Evolutionary conservation across 2,329 filamentous ascomycete genomes (phyloP).

Genomic region (Botrytis deweyae): DNA sequence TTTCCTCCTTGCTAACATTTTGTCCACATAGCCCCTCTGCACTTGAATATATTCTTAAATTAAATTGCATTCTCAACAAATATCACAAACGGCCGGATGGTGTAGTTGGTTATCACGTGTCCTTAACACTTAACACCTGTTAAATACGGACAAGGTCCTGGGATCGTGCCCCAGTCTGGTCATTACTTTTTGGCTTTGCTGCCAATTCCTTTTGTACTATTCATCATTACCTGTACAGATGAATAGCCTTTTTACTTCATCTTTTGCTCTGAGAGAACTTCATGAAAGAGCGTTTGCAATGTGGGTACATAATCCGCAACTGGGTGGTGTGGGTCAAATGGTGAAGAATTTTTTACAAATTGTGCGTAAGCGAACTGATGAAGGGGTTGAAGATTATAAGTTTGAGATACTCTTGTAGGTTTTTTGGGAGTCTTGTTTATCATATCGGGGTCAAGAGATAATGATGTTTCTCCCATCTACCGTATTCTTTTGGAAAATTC

Average conservation of each 20-base stretch:
- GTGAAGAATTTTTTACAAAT: background rate
- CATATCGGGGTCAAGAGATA: background rate
- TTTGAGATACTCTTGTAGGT: background rate
- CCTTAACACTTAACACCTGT: background rate
- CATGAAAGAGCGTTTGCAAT: background rate
- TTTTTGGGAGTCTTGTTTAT: background rate
- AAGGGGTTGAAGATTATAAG: background rate
- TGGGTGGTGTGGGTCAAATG: background rate
- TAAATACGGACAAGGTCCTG: constrained; percentile 19
- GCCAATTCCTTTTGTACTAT: too few relatives aligned
- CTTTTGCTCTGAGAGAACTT: background rate
- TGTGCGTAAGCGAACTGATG: background rate
- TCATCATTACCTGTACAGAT: background rate
- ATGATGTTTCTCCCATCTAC: background rate
- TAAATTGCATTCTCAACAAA: accelerated
- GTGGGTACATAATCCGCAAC: background rate
- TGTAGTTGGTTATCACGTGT: constrained; percentile 23
- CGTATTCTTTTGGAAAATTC: too few relatives aligned
- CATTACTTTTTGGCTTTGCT: background rate
- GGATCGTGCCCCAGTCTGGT: constrained; percentile 19
- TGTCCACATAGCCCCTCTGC: background rate
- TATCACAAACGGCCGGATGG: constrained; percentile 2
- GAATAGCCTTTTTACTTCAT: too few relatives aligned
- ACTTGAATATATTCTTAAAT: accelerated
- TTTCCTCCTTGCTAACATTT: background rate